A percentile compares a stretch with the other conserved stretches of the same genome.
Conservation (phyloP, 2,329 filamentous ascomycete species). For the Cordyceps sp. region DNA sequence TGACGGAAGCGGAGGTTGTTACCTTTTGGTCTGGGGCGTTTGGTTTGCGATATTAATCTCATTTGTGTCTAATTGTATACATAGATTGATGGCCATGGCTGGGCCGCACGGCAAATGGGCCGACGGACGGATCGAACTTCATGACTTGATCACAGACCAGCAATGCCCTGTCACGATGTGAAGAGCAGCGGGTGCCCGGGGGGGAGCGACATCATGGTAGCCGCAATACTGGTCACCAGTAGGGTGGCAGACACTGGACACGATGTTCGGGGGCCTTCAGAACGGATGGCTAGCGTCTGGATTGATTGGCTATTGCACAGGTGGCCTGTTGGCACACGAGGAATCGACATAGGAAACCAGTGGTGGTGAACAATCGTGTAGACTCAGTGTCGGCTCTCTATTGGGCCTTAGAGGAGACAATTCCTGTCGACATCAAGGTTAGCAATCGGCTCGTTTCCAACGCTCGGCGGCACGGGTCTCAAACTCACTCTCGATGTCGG, state of each 20-base stretch:
- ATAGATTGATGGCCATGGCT: too few relatives aligned
- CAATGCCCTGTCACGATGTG: too few relatives aligned
- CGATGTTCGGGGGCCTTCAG: too few relatives aligned
- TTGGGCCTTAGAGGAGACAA: conserved; percentile 46
- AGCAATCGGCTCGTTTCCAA: conserved; percentile 12
- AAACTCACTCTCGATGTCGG: conserved; percentile 78
- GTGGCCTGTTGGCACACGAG: conserved; percentile 32
- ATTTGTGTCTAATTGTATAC: not conserved
- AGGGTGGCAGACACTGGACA: too few relatives aligned
- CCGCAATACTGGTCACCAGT: too few relatives aligned
- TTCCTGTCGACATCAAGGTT: conserved; percentile 28
- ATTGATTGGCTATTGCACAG: conserved; percentile 44
- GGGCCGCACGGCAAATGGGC: too few relatives aligned
- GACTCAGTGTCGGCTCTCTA: conserved; percentile 28
- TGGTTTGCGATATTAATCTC: conserved; percentile 1
- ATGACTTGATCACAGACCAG: too few relatives aligned
- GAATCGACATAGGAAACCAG: conserved; percentile 34
- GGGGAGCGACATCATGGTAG: too few relatives aligned
- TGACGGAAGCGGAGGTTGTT: too few relatives aligned
- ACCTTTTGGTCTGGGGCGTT: not conserved
- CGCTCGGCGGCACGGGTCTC: not conserved
- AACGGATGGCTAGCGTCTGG: conserved; percentile 10
- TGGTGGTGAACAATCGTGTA: conserved; percentile 15
- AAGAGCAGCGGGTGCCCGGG: too few relatives aligned
- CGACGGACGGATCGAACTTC: too few relatives aligned